Base-by-base conservation (phyloP, 2,329 filamentous ascomycete species). In the Fusarium pilosicola region DNA sequence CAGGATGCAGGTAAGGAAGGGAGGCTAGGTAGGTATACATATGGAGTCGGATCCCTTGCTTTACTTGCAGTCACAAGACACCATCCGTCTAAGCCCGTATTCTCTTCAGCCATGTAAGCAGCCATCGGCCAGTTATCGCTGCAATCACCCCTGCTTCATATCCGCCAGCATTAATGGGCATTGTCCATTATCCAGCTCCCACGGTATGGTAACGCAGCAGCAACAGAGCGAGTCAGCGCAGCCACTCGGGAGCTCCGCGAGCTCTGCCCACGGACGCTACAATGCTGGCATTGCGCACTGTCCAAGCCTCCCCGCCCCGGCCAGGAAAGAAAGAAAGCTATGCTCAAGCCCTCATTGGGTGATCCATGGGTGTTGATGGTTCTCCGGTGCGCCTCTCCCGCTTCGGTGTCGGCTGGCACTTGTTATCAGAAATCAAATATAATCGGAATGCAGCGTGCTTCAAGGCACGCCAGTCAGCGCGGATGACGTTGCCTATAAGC, bases 191-290 rank as follows among this genome's bases (percentile, higher is more conserved):
- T 51, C 24, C 60, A 28, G 32, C 34, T 59, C 46, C 56, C 46
- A 57, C 34, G 44, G 34, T 52, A 70, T 62, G 65, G 55, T 68
- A 62, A 73, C 52, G 61, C 72, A 44, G 56, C 72, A 54, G 48
- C 55, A 58, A 48, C 24, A 46, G 41, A 34, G 38, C 26, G 32
- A 70, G 45, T 30, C 44, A 62, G 61, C 48, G 42, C 56, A 51
- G 45, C 69, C 73, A 73, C 58, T 73, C 73, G 70, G 69, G 70
- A 70, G 65, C 65, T 62, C 71, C 58, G 65, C 65, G 46, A 56
- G 41, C 30, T 66, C 56, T 51, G 55, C 56, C 44, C 49, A 60
- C 44, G 36, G 32, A 24, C 38, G 60, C 67, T 55, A 46, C 51
- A 55, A 49, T 58, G 44, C 58, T 32, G 39, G 24, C 32, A 58